Conservation (phyloP, 1,284 basidiomycete species). For the Macrocystidia cucumis region DNA sequence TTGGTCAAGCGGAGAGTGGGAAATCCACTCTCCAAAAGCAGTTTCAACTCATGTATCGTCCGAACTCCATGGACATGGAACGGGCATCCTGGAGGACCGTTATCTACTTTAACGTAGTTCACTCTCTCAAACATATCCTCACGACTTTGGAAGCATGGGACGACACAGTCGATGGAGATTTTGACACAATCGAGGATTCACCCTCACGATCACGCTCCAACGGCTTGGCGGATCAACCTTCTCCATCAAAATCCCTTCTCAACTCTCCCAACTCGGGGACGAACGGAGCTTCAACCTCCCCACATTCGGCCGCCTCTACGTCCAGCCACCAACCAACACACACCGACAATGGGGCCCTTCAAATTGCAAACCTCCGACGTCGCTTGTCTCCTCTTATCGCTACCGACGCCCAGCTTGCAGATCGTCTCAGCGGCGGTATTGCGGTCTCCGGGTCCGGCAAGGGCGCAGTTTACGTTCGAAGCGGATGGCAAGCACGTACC, state of each 20-base stretch:
- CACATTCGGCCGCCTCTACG: slow-evolving; percentile 15
- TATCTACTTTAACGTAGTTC: slow-evolving; percentile 76
- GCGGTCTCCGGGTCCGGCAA: slow-evolving; percentile 63
- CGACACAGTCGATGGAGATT: slow-evolving; percentile 48
- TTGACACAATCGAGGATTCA: slow-evolving; percentile 20
- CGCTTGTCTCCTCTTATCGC: slow-evolving; percentile 53
- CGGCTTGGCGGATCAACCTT: slow-evolving; percentile 26
- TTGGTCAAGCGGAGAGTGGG: slow-evolving; percentile 78
- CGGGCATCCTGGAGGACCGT: slow-evolving; percentile 78
- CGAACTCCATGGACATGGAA: slow-evolving; percentile 66
- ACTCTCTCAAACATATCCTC: slow-evolving; percentile 69
- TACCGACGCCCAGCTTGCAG: slow-evolving; percentile 55
- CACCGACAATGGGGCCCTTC: no score
- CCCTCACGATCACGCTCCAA: slow-evolving; percentile 19
- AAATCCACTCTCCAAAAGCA: slow-evolving; percentile 81
- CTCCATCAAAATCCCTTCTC: slow-evolving; percentile 26
- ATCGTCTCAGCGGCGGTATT: slow-evolving; percentile 65
- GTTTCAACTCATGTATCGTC: slow-evolving; percentile 81
- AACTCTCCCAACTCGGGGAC: slow-evolving; percentile 15
- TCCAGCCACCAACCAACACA: slow-evolving; percentile 23
- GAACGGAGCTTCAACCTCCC: slow-evolving; percentile 14
- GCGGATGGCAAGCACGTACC: slow-evolving; percentile 67
- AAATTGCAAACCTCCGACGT: slow-evolving; percentile 47
- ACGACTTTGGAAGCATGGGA: slow-evolving; percentile 61
- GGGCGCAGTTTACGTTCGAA: slow-evolving; percentile 68